phyloP scores from a whole-genome alignment of 192 early-diverging fungal genomes.

The Lunasporangiospora selenospora region DNA sequence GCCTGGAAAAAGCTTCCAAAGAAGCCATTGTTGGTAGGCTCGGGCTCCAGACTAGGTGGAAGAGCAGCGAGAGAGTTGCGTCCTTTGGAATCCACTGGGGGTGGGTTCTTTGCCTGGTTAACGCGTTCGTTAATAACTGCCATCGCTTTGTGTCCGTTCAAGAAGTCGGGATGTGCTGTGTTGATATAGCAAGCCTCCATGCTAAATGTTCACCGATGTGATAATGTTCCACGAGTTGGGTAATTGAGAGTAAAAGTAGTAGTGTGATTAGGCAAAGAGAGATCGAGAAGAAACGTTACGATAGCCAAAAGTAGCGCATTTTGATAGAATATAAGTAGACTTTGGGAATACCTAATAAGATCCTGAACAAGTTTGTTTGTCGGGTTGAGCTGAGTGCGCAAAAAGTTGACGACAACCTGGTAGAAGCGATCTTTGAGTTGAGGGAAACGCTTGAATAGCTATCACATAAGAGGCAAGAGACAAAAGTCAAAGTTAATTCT shows the following conservation, averaged over 20 bases:
- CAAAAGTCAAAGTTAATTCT: too few relatives aligned
- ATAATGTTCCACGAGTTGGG: background rate
- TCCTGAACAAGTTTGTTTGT: conserved; percentile 92
- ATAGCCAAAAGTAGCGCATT: too few relatives aligned
- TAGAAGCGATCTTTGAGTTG: conserved; percentile 87
- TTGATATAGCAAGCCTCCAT: conserved; percentile 96
- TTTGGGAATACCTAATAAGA: conserved; percentile 75
- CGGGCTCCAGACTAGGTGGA: background rate
- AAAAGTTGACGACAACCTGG: conserved; percentile 87
- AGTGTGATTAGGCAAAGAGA: background rate
- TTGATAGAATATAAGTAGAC: too few relatives aligned
- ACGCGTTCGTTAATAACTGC: conserved; percentile 83
- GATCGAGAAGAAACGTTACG: too few relatives aligned
- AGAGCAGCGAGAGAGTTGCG: conserved; percentile 3
- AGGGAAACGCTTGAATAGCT: conserved; percentile 93
- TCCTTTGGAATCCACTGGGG: conserved; percentile 4
- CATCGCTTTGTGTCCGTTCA: conserved; percentile 92
- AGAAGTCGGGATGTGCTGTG: conserved; percentile 96
- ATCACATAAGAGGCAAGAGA: conserved; percentile 9
- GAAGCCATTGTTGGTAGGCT: conserved; percentile 68
- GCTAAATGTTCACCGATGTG: conserved; percentile 34
- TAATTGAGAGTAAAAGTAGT: background rate
- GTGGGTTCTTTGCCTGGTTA: conserved; percentile 61
- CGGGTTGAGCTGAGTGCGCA: conserved; percentile 83
- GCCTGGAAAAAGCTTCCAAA: conserved; percentile 96